Evolutionary conservation across 1,284 basidiomycete genomes (phyloP).

Genomic region (Golubevia sp.): DNA sequence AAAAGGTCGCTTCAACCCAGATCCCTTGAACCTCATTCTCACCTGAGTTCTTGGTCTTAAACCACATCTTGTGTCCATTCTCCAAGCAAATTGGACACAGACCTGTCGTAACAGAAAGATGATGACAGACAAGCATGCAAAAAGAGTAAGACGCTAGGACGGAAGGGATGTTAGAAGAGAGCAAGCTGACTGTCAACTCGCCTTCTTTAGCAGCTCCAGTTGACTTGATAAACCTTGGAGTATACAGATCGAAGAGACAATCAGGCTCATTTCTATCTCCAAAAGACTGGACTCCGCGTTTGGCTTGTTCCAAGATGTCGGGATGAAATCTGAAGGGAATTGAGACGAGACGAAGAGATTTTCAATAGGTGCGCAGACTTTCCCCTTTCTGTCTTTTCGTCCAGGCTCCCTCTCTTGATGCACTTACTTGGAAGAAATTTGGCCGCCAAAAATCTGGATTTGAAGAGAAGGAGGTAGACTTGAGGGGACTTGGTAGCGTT

Average conservation of each 20-base stretch:
- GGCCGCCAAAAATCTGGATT: slow-evolving; percentile 13
- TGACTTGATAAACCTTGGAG: slow-evolving; percentile 28
- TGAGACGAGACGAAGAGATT: too few species aligned
- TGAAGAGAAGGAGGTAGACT: slow-evolving; percentile 22
- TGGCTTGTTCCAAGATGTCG: too few species aligned
- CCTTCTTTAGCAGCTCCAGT: slow-evolving; percentile 25
- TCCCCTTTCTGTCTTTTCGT: too few species aligned
- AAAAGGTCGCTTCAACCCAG: too few species aligned
- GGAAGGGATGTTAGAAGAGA: too few species aligned
- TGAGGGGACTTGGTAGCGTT: slow-evolving; percentile 21
- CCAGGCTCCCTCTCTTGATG: background rate
- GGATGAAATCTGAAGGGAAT: too few species aligned
- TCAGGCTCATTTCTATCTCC: background rate
- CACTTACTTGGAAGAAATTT: slow-evolving; percentile 14
- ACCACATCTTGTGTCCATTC: slow-evolving; percentile 15
- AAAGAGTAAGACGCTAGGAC: too few species aligned
- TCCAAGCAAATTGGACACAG: slow-evolving; percentile 43
- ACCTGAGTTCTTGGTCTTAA: slow-evolving; percentile 38
- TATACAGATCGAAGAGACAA: slow-evolving; percentile 34
- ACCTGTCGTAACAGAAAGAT: background rate
- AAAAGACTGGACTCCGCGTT: too few species aligned
- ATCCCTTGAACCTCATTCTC: too few species aligned
- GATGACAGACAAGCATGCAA: background rate
- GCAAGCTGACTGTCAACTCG: background rate
- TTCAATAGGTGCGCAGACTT: too few species aligned